Percentiles rank a stretch among this genome's conserved stretches.
These are phyloP conservation scores for Tetragonia tetragonoides DNA, from an alignment of 148 eudicot species.

Conservation along the genomic window DNA sequence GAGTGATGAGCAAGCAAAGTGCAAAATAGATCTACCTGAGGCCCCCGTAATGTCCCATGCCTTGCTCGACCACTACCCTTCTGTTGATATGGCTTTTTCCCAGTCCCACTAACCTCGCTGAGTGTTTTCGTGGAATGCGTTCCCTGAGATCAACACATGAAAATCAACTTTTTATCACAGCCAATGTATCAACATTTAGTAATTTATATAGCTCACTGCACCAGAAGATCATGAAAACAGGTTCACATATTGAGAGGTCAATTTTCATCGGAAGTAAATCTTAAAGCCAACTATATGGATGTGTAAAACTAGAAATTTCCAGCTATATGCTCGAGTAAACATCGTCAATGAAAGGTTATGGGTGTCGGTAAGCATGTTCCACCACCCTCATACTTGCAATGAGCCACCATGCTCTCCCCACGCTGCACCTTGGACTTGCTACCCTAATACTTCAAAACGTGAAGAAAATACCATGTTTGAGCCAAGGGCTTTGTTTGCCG, in stretches of 20 bases:
- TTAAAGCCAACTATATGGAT: too few relatives aligned
- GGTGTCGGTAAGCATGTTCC: not conserved
- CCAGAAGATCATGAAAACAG: not conserved
- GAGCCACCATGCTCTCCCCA: not conserved
- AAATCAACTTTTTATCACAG: slow-evolving; percentile 14
- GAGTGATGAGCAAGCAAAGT: not conserved
- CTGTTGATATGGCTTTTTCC: slow-evolving; percentile 81
- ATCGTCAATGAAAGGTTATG: not conserved
- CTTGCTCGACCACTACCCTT: slow-evolving; percentile 91
- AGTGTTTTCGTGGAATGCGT: slow-evolving; percentile 96
- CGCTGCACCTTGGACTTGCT: not conserved
- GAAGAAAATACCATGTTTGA: not conserved
- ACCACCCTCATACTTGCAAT: not conserved
- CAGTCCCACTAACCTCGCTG: slow-evolving; percentile 98
- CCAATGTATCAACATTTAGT: not conserved
- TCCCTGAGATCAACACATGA: slow-evolving; percentile 47
- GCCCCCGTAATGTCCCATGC: slow-evolving; percentile 83
- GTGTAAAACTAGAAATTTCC: not conserved
- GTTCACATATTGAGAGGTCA: not conserved
- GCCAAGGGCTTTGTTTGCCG: not conserved
- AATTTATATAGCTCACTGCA: not conserved
- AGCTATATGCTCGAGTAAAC: not conserved
- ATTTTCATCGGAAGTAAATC: not conserved
- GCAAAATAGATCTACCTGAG: slow-evolving; percentile 46
- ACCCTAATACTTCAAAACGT: not conserved